Percentiles rank a stretch among this genome's conserved stretches.
phyloP scores from a whole-genome alignment of 441 rosid species.

The Heliophila coronopifolia region DNA sequence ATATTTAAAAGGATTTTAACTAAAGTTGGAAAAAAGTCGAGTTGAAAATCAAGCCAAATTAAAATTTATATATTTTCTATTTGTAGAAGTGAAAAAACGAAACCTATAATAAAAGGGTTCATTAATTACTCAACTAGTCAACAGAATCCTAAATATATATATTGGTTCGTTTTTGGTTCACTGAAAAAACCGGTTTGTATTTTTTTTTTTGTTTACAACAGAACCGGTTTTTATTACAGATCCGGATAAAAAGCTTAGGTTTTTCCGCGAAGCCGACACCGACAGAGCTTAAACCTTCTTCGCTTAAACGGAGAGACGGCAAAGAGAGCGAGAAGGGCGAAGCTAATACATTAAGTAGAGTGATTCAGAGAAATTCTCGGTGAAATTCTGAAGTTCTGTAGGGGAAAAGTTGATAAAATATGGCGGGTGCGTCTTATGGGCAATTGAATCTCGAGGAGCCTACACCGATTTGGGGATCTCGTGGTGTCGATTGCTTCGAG shows the following conservation, averaged over 20 bases:
- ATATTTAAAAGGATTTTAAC: too few relatives aligned
- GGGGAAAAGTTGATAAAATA: slow-evolving; percentile 13
- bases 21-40: too few relatives aligned
- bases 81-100: too few relatives aligned
- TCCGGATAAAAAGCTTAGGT: slow-evolving; percentile 11
- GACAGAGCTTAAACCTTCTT: slow-evolving; percentile 17
- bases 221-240: too few relatives aligned
- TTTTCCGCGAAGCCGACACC: slow-evolving; percentile 12
- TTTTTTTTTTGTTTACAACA: too few relatives aligned
- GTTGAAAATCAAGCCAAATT: too few relatives aligned
- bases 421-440: slow-evolving; percentile 62
- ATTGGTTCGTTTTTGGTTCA: not conserved
- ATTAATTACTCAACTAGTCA: too few relatives aligned
- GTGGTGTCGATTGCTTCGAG: slow-evolving; percentile 86
- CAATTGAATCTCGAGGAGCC: slow-evolving; percentile 68
- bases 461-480: slow-evolving; percentile 68
- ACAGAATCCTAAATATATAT: too few relatives aligned
- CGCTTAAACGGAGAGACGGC: too few relatives aligned
- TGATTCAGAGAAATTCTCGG: not conserved
- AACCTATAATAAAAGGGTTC: too few relatives aligned
- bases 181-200: not conserved
- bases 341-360: not conserved
- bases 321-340: slow-evolving; percentile 1
- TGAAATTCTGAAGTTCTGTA: not conserved
- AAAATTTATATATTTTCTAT: too few relatives aligned